Evolutionary conservation across 805 yeast species (phyloP).

Genomic region (Pichia eremophila): DNA sequence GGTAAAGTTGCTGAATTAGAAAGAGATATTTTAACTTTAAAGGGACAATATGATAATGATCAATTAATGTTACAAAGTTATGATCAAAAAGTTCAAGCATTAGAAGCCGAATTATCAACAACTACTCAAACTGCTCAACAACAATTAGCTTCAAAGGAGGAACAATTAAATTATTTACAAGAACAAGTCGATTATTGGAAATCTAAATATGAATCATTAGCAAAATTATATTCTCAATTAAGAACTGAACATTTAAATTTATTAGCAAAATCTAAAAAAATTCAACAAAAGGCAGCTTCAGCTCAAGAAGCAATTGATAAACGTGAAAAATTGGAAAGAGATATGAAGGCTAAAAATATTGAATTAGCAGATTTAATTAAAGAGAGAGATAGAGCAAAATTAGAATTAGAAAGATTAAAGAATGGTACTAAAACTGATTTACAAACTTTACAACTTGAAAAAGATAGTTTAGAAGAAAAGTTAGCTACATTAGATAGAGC

Average conservation of each 20-base stretch:
- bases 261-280: constrained; percentile 65
- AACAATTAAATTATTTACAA: constrained; percentile 54
- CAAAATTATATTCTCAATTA: constrained; percentile 80
- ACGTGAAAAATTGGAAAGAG: constrained; percentile 74
- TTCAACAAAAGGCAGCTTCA: constrained; percentile 75
- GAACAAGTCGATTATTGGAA: constrained; percentile 76
- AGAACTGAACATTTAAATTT: constrained; percentile 85
- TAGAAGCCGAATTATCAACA: constrained; percentile 62
- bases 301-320: constrained; percentile 87
- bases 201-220: constrained; percentile 78
- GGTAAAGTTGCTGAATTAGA: constrained; percentile 75
- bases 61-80: constrained; percentile 79
- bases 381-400: constrained; percentile 80
- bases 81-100: constrained; percentile 71
- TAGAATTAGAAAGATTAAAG: constrained; percentile 64
- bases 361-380: constrained; percentile 84
- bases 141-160: constrained; percentile 70
- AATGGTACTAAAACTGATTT: constrained; percentile 58
- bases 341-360: constrained; percentile 73
- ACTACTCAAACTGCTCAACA: constrained; percentile 57
- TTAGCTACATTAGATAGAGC: constrained; percentile 51
- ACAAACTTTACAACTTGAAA: constrained; percentile 54
- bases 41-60: constrained; percentile 79
- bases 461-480: constrained; percentile 50
- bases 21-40: constrained; percentile 64